phyloP scores from a whole-genome alignment of 306 rosid genomes.

The Glycine tomentella region DNA sequence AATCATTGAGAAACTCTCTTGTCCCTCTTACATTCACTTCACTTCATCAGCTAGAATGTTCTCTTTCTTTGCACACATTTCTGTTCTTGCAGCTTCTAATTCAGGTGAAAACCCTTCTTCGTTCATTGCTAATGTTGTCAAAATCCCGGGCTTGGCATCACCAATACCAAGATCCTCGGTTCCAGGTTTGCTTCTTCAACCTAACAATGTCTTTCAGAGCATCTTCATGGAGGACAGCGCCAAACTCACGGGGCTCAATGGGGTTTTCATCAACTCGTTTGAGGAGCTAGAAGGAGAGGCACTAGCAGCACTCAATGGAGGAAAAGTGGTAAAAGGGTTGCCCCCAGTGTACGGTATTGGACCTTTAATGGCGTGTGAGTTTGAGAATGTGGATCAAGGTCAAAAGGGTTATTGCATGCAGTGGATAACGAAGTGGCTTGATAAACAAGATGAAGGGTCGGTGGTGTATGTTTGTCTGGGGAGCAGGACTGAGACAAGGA shows the following conservation, averaged over 20 bases:
- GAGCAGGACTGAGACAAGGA: constrained; percentile 46
- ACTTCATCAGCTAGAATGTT: constrained; percentile 49
- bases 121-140: constrained; percentile 2
- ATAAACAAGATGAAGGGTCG: constrained; percentile 44
- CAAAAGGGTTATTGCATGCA: too few relatives aligned
- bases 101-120: background rate
- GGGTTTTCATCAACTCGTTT: constrained; percentile 57
- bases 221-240: constrained; percentile 40
- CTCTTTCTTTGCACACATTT: constrained; percentile 45
- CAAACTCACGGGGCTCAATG: constrained; percentile 41
- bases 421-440: constrained; percentile 50
- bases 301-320: constrained; percentile 37
- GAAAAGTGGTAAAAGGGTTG: constrained; percentile 42
- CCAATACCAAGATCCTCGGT: constrained; percentile 53
- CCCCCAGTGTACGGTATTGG: constrained; percentile 50
- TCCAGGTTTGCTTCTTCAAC: constrained; percentile 48
- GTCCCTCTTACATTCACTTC: constrained; percentile 51
- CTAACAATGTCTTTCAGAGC: constrained; percentile 22
- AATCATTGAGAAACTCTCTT: constrained; percentile 6
- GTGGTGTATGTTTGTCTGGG: constrained; percentile 64
- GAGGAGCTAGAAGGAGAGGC: constrained; percentile 49
- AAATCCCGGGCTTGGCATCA: constrained; percentile 45
- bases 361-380: constrained; percentile 45
- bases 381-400: constrained; percentile 40
- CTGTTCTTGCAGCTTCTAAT: background rate